phyloP scores from a whole-genome alignment of 306 rosid species.

The Begonia peltatifolia region DNA sequence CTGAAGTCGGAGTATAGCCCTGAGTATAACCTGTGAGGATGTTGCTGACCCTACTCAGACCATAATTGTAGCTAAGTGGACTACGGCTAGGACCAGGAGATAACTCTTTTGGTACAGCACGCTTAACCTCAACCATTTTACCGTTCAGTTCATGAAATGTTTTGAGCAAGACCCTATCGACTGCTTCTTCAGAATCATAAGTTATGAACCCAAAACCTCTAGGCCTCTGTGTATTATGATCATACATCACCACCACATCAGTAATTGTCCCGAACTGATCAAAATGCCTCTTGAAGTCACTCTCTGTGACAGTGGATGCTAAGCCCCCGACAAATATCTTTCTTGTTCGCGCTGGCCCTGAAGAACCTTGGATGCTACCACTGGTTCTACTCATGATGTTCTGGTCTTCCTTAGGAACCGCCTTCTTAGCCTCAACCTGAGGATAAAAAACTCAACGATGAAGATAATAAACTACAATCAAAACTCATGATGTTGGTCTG shows the following conservation, averaged over 20 bases:
- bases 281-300: conserved; percentile 82
- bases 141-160: conserved; percentile 95
- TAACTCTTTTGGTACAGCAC: conserved; percentile 96
- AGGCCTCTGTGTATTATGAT: conserved; percentile 96
- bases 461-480: neutral
- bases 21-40: conserved; percentile 73
- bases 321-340: conserved; percentile 97
- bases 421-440: conserved; percentile 98
- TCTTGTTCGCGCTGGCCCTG: conserved; percentile 85
- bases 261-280: conserved; percentile 96
- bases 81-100: conserved; percentile 87
- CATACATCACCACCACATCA: conserved; percentile 99
- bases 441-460: conserved; percentile 12
- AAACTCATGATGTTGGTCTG: no score
- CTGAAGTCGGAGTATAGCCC: conserved; percentile 58
- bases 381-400: conserved; percentile 58
- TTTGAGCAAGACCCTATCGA: conserved; percentile 70
- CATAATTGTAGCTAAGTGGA: conserved; percentile 61
- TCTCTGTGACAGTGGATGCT: conserved; percentile 94
- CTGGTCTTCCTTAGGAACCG: conserved; percentile 97
- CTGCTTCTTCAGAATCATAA: conserved; percentile 94
- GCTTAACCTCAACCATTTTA: conserved; percentile 98
- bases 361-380: conserved; percentile 80
- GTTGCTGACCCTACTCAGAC: conserved; percentile 70
- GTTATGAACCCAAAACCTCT: conserved; percentile 97